phyloP scores from a whole-genome alignment of 306 rosid species.

The Castanea mollissima region DNA sequence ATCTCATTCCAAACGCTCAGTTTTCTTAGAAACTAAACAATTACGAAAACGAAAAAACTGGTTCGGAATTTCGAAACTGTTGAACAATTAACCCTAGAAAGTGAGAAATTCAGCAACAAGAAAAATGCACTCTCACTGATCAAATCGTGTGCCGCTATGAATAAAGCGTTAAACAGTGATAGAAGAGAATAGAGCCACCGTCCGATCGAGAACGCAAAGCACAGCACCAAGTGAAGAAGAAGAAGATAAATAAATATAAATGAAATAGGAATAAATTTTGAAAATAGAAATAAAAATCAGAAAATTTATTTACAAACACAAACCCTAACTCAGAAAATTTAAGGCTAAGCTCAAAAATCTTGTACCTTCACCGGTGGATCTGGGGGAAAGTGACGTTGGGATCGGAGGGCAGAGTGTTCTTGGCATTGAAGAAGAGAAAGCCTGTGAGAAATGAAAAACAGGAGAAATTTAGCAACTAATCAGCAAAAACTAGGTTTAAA shows the following conservation, averaged over 20 bases:
- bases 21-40: constrained; percentile 4
- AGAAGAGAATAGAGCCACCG: neutral
- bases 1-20: constrained; percentile 8
- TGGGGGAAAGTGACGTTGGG: too few relatives aligned
- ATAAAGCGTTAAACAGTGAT: constrained; percentile 7
- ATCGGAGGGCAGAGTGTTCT: too few relatives aligned
- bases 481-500: too few relatives aligned
- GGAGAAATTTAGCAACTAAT: too few relatives aligned
- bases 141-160: neutral
- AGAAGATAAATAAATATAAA: constrained; percentile 1
- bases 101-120: constrained; percentile 11
- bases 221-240: neutral
- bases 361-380: too few relatives aligned
- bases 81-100: constrained; percentile 7
- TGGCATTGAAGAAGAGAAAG: too few relatives aligned
- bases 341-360: too few relatives aligned
- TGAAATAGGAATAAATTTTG: too few relatives aligned
- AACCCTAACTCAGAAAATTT: too few relatives aligned
- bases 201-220: constrained; percentile 20
- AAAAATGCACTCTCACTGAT: constrained; percentile 39
- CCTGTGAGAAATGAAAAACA: too few relatives aligned
- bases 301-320: too few relatives aligned
- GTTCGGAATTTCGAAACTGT: neutral
- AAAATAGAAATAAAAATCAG: too few relatives aligned
- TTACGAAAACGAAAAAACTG: neutral